Evolutionary conservation across 495 filamentous ascomycete genomes (phyloP).

Genomic region (Aspergillus funiculosus): DNA sequence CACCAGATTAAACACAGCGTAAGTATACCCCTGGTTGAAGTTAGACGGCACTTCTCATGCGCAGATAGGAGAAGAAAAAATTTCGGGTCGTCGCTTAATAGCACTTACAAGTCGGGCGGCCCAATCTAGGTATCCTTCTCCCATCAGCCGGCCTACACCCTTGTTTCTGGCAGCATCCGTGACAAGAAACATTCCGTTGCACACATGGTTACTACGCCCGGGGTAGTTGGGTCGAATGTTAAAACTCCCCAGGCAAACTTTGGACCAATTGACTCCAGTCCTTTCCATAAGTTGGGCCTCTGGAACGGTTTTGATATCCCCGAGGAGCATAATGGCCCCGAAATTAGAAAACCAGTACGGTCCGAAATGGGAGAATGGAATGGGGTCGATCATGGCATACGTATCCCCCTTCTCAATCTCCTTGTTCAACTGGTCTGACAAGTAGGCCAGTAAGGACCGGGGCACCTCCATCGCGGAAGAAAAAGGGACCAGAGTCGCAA

Average conservation of each 20-base stretch:
- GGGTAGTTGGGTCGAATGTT: constrained; percentile 98
- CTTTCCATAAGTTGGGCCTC: constrained; percentile 52
- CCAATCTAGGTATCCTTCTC: constrained; percentile 91
- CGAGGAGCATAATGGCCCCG: constrained; percentile 86
- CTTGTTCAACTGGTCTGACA: constrained; percentile 80
- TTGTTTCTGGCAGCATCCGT: constrained; percentile 84
- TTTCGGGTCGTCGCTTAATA: constrained; percentile 49
- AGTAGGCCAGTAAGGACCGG: constrained; percentile 66
- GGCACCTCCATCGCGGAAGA: constrained; percentile 69
- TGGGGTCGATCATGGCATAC: constrained; percentile 82
- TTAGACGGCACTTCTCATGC: too few species aligned
- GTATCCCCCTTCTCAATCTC: constrained; percentile 97
- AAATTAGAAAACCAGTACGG: constrained; percentile 97
- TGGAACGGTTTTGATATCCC: constrained; percentile 63
- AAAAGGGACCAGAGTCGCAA: constrained; percentile 87
- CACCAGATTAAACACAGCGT: constrained; percentile 96
- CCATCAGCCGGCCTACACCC: constrained; percentile 89
- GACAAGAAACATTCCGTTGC: constrained; percentile 92
- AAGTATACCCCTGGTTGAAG: constrained; percentile 68
- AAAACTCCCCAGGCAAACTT: constrained; percentile 85
- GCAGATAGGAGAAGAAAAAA: too few species aligned
- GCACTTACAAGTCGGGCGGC: constrained; percentile 71
- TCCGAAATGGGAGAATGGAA: constrained; percentile 70
- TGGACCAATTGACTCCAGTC: constrained; percentile 68
- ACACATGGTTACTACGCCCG: constrained; percentile 90